Percentiles rank a stretch among this genome's conserved stretches.
phyloP scores from a whole-genome alignment of 1,139 yeast species.

The Geotrichum klebahnii region DNA sequence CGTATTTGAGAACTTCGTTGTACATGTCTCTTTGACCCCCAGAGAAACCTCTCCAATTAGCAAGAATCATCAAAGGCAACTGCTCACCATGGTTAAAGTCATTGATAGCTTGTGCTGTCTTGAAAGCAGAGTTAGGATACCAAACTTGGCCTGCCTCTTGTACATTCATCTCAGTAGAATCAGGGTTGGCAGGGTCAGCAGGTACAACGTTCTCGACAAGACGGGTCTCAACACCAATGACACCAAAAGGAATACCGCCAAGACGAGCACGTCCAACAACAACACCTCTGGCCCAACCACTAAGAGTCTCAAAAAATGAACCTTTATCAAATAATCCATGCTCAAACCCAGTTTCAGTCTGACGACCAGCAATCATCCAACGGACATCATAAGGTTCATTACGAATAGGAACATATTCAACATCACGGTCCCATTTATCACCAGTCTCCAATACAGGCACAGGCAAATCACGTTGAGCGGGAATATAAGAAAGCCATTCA shows the following conservation, averaged over 20 bases:
- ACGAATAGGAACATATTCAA: conserved; percentile 72
- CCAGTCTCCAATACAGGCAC: conserved; percentile 79
- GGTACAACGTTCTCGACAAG: conserved; percentile 84
- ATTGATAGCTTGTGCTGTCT: conserved; percentile 96
- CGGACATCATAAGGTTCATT: conserved; percentile 84
- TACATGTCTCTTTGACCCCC: conserved; percentile 99
- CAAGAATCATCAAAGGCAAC: conserved; percentile 92
- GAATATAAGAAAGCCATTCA: conserved; percentile 93
- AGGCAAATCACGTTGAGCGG: conserved; percentile 84
- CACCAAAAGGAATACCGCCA: conserved; percentile 98
- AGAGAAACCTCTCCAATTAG: conserved; percentile 99
- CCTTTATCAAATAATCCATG: conserved; percentile 85
- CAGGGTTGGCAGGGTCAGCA: conserved; percentile 98
- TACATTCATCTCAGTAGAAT: conserved; percentile 76
- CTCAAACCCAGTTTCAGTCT: conserved; percentile 67
- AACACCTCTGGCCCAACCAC: conserved; percentile 99
- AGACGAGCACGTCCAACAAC: conserved; percentile 98
- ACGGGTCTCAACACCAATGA: conserved; percentile 92
- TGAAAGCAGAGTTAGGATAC: conserved; percentile 98
- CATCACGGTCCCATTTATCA: conserved; percentile 91
- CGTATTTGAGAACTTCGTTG: conserved; percentile 94
- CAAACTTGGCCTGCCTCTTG: conserved; percentile 99
- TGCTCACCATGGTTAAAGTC: conserved; percentile 98
- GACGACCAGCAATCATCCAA: conserved; percentile 88
- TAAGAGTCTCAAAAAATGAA: conserved; percentile 94